Conservation (phyloP, 768 basidiomycete species). For the Tulasnella sp. region DNA sequence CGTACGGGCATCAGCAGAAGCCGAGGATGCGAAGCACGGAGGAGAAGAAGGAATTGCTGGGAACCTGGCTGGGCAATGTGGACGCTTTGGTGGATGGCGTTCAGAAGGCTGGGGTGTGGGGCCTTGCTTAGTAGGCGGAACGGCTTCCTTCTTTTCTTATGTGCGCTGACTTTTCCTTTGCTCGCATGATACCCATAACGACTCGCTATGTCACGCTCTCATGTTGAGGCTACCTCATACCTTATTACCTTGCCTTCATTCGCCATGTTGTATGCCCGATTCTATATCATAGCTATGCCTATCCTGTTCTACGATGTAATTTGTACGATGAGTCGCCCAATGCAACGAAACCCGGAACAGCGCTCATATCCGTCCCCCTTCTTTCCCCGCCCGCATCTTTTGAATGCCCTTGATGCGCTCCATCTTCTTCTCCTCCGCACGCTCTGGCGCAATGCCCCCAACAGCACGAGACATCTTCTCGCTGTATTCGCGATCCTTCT, state of each 20-base stretch:
- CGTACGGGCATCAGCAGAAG: not conserved
- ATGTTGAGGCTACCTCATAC: too few species aligned
- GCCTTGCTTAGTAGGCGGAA: slow-evolving; percentile 29
- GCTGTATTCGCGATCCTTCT: slow-evolving; percentile 74
- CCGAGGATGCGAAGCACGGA: slow-evolving; percentile 37
- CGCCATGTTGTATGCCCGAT: too few species aligned
- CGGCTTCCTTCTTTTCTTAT: too few species aligned
- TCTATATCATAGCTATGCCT: too few species aligned
- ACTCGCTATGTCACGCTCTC: too few species aligned
- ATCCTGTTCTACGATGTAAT: too few species aligned
- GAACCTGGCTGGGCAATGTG: slow-evolving; percentile 80
- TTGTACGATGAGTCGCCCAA: too few species aligned
- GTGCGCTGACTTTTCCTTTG: too few species aligned
- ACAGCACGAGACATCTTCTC: slow-evolving; percentile 70
- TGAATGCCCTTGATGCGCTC: slow-evolving; percentile 70
- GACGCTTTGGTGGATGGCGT: slow-evolving; percentile 84
- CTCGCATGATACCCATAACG: too few species aligned
- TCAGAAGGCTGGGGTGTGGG: slow-evolving; percentile 79
- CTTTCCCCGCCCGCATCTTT: slow-evolving; percentile 66
- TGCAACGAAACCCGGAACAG: too few species aligned
- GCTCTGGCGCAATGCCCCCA: slow-evolving; percentile 55
- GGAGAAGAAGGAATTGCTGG: slow-evolving; percentile 72
- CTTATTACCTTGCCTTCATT: too few species aligned
- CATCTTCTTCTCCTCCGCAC: slow-evolving; percentile 90
- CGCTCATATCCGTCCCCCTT: slow-evolving; percentile 20